Evolutionary conservation across 2,329 filamentous ascomycete species (phyloP).

Genomic region (Diaporthe citriasiana): DNA sequence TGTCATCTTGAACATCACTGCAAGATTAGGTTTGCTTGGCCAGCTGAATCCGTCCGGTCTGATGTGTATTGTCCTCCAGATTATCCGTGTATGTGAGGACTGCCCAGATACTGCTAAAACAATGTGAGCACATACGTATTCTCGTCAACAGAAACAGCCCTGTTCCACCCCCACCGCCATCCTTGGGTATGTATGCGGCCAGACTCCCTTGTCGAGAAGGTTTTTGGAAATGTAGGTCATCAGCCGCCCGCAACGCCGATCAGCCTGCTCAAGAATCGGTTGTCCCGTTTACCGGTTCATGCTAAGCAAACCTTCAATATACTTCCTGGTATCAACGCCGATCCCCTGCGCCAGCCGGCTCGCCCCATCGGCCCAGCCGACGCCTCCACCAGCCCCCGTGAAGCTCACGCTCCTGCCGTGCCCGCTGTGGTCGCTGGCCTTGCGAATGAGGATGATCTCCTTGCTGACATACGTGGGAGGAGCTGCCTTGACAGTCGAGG

Average conservation of each 20-base stretch:
- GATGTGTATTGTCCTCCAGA: background rate
- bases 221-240: background rate
- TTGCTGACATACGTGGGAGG: constrained; percentile 56
- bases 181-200: background rate
- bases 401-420: constrained; percentile 52
- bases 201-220: background rate
- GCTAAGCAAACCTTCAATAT: constrained; percentile 80
- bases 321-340: constrained; percentile 81
- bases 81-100: background rate
- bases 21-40: background rate
- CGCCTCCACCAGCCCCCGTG: constrained; percentile 54
- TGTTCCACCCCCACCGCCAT: background rate
- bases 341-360: constrained; percentile 78
- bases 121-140: background rate
- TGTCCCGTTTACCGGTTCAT: constrained; percentile 60
- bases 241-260: constrained; percentile 7
- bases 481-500: constrained; percentile 19
- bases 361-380: constrained; percentile 67
- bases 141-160: background rate
- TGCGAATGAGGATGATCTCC: constrained; percentile 73
- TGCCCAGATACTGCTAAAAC: background rate
- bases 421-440: constrained; percentile 68
- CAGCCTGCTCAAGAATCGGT: background rate
- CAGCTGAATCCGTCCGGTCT: background rate
- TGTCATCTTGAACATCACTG: background rate